Conservation (phyloP, 2,329 filamentous ascomycete species). For the Stachybotrys chartarum region DNA sequence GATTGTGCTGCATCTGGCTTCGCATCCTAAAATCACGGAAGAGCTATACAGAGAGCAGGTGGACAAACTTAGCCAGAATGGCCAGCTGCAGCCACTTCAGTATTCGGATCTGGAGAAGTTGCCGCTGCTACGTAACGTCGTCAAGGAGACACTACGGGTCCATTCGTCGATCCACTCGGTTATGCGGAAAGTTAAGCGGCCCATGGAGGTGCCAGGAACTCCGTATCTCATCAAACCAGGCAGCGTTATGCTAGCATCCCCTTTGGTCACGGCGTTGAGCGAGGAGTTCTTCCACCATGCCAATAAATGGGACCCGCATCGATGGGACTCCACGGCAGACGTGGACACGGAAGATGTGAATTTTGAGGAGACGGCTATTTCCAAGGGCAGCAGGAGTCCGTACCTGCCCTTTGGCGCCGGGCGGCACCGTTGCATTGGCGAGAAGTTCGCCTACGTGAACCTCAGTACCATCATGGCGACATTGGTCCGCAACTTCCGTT, state of each 20-base stretch:
- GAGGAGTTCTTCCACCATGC: constrained; percentile 49
- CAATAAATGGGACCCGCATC: constrained; percentile 20
- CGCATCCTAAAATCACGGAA: constrained; percentile 61
- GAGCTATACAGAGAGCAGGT: constrained; percentile 64
- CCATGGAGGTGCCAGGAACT: constrained; percentile 51
- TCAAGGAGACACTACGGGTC: constrained; percentile 66
- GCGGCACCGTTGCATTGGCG: constrained; percentile 66
- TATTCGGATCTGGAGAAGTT: constrained; percentile 54
- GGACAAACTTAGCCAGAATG: constrained; percentile 37
- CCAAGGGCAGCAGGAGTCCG: constrained; percentile 25
- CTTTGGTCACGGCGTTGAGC: constrained; percentile 33
- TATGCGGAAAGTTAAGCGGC: constrained; percentile 64
- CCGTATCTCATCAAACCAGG: constrained; percentile 50
- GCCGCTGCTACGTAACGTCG: constrained; percentile 53
- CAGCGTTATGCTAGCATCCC: constrained; percentile 35
- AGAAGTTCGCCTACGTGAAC: constrained; percentile 69
- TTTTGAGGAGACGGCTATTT: constrained; percentile 21
- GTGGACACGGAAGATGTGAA: constrained; percentile 13
- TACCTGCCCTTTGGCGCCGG: constrained; percentile 67
- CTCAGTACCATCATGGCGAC: constrained; percentile 57
- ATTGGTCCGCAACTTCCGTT: constrained; percentile 53
- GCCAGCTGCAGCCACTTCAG: constrained; percentile 46
- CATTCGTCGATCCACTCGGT: constrained; percentile 69
- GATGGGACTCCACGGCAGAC: constrained; percentile 17
- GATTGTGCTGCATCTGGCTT: constrained; percentile 69